Conservation (phyloP, 2,329 filamentous ascomycete genomes). For the Tolypocladium sp. region DNA sequence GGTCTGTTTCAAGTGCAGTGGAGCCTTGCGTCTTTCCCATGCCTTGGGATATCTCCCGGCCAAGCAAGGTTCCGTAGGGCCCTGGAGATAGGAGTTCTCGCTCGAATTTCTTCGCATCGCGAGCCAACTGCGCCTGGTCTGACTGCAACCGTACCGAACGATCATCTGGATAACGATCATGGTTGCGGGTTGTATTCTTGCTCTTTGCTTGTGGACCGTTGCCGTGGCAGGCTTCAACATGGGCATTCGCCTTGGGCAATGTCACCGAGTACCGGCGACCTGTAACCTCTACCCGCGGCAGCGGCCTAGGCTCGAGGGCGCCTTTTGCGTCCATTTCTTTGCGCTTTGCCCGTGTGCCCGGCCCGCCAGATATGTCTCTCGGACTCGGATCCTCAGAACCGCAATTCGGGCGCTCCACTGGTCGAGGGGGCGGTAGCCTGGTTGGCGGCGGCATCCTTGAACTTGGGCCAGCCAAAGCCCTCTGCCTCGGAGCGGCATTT, state of each 20-base stretch:
- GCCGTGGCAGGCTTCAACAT: not conserved
- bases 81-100: not conserved
- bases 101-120: not conserved
- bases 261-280: not conserved
- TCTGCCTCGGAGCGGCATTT: not conserved
- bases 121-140: not conserved
- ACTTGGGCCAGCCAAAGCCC: not conserved
- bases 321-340: not conserved
- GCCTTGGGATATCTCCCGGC: not conserved
- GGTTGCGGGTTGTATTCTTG: not conserved
- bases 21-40: not conserved
- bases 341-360: not conserved
- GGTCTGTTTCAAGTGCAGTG: not conserved
- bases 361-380: not conserved
- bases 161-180: not conserved
- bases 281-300: not conserved
- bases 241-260: not conserved
- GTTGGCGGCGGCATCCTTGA: not conserved
- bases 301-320: not conserved
- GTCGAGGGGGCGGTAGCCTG: slow-evolving; percentile 1
- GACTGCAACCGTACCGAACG: not conserved
- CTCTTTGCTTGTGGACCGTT: not conserved
- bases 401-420: not conserved
- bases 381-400: slow-evolving; percentile 4
- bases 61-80: not conserved